Base-by-base conservation (phyloP, 495 filamentous ascomycete species). In the Monascus purpureus region DNA sequence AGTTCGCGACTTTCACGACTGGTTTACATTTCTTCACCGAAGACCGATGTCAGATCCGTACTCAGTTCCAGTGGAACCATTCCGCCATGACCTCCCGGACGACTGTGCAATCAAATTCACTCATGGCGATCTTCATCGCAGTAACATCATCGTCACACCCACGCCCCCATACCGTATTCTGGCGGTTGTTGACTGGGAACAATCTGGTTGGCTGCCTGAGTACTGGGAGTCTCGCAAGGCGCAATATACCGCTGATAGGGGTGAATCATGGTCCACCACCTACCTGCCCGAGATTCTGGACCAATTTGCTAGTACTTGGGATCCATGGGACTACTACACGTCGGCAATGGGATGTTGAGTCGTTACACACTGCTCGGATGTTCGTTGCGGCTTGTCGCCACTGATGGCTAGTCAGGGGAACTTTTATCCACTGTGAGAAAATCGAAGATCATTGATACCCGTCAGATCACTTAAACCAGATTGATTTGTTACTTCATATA, bases 211-310 rank as follows among this genome's bases (percentile, higher is more conserved):
- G 60, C 51, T 59, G 31, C 63, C 62, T 28, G 57, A 40, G 11
- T 60, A 63, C 31, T 69, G 62, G 63, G 62, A 67, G 38, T 39
- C 52, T 25, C 54, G 55, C 36, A 69, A 69, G 42, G 61, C 61
- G 17, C 50, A 47, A 34, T 42, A 37, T 35, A 46, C 37, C 31
- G 39, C 29, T 25, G 32, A 41, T 38, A 38, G 42, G 17, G 16
- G 13, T 33, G 43, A 53, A 23, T 19, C 29, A 23, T 52, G 49
- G 43, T 53, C 49, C 6, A 53, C 26, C 4, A 44, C 4, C 8
- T 53, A 45, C 30, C 30, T 53, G 33, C 46, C 46, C 7, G 41
- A 38, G 39, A 47, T 50, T 34, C 22, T 53, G 17, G 37, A 41
- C 32, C 43, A 47, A 27, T 47, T 16, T 29, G 32, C 39, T 31